Conservation (phyloP, 257 asterid genomes). For the Ligustrum vulgare region DNA sequence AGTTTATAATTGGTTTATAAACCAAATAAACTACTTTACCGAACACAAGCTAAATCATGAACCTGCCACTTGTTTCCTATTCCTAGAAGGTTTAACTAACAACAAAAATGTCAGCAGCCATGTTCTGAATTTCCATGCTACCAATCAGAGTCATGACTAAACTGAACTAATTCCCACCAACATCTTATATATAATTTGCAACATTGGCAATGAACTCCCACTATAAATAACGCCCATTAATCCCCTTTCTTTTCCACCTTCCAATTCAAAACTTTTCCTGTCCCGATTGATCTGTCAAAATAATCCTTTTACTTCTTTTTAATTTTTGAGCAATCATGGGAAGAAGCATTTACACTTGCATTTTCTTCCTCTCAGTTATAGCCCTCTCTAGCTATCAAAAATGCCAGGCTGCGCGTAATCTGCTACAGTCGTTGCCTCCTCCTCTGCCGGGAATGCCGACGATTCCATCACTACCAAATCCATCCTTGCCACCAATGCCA, state of each 20-base stretch:
- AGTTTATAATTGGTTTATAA: too few species aligned
- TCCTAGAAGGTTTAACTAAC: too few species aligned
- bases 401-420: conserved; percentile 30
- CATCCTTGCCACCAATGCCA: conserved; percentile 5
- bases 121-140: neutral
- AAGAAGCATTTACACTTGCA: conserved; percentile 18
- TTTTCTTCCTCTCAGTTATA: conserved; percentile 14
- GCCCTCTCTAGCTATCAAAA: conserved; percentile 18
- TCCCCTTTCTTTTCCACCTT: conserved; percentile 1
- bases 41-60: too few species aligned
- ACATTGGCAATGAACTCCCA: neutral
- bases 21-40: too few species aligned
- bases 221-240: conserved; percentile 18
- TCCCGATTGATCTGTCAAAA: neutral
- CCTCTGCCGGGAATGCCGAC: conserved; percentile 15
- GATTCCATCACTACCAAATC: neutral
- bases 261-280: neutral
- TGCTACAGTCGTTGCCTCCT: conserved; percentile 23
- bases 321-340: conserved; percentile 20
- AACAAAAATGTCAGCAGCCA: too few species aligned
- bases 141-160: neutral
- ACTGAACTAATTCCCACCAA: neutral
- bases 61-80: too few species aligned
- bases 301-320: neutral
- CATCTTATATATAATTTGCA: neutral